Conservation (phyloP, 2,329 filamentous ascomycete genomes). For the Claviceps capensis region DNA sequence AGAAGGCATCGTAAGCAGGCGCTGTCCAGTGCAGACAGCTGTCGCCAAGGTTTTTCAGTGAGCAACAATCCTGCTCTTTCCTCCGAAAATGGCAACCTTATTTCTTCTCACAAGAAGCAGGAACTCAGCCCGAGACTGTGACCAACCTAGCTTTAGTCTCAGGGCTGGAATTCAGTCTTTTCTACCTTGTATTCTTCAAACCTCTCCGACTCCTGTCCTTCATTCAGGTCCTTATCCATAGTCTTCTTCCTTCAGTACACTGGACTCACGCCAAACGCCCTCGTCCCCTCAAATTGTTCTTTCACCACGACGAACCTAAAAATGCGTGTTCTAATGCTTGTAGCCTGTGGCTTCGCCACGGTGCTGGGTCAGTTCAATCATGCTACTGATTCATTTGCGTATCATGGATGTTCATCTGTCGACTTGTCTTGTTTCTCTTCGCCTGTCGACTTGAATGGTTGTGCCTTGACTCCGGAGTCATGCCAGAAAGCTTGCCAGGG, state of each 20-base stretch:
- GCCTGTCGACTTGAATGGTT: constrained; percentile 12
- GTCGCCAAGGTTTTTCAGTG: background rate
- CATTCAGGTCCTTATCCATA: constrained; percentile 6
- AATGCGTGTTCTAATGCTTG: constrained; percentile 14
- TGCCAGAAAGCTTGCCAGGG: constrained; percentile 17
- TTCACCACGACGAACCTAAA: constrained; percentile 4
- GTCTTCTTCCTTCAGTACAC: constrained; percentile 1
- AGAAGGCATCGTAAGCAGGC: background rate
- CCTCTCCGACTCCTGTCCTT: constrained; percentile 3
- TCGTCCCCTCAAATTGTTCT: background rate
- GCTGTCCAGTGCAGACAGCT: constrained; percentile 1
- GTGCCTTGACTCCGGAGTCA: constrained; percentile 13
- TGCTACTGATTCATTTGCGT: constrained; percentile 12
- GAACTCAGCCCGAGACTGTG: background rate
- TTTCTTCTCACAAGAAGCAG: background rate
- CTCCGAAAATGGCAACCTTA: background rate
- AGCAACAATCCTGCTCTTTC: constrained; percentile 2
- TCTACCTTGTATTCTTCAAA: constrained; percentile 5
- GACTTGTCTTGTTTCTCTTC: constrained; percentile 14
- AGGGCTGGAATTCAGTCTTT: background rate
- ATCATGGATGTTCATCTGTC: constrained; percentile 16
- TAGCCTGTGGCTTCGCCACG: constrained; percentile 10
- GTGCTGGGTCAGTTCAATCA: constrained; percentile 10
- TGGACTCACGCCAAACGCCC: constrained; percentile 2
- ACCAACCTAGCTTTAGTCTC: background rate